Percentiles rank a stretch among this genome's conserved stretches.
Evolutionary conservation across 768 basidiomycete genomes (phyloP).

Genomic region (Boletellus ananas): DNA sequence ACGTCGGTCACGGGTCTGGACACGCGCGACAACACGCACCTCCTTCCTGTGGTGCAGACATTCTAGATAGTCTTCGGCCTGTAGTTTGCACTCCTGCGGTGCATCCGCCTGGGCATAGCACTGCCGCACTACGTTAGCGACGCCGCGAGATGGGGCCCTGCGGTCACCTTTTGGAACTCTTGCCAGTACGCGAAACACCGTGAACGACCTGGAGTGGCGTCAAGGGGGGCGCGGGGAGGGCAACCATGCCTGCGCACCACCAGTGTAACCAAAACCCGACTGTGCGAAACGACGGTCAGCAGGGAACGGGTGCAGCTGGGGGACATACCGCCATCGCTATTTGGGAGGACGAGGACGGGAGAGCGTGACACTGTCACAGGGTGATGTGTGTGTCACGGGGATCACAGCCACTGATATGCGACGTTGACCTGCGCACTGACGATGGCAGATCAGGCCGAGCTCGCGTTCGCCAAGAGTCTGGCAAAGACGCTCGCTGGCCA

Average conservation of each 20-base stretch:
- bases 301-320: not conserved
- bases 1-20: not conserved
- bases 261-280: conserved; percentile 66
- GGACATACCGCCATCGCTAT: conserved; percentile 37
- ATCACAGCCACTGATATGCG: conserved; percentile 21
- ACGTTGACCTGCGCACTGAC: not conserved
- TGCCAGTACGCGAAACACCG: conserved; percentile 93
- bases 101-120: conserved; percentile 82
- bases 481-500: conserved; percentile 61
- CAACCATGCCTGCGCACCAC: conserved; percentile 40
- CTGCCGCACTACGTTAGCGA: conserved; percentile 35
- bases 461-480: conserved; percentile 64
- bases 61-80: conserved; percentile 84
- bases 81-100: conserved; percentile 66
- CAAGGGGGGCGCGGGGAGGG: not conserved
- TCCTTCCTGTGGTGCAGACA: conserved; percentile 88
- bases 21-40: conserved; percentile 43
- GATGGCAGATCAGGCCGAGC: conserved; percentile 56
- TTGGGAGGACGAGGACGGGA: conserved; percentile 5
- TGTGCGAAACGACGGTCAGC: conserved; percentile 26
- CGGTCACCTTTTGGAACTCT: conserved; percentile 68
- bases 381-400: conserved; percentile 15
- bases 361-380: conserved; percentile 24
- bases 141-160: not conserved
- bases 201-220: conserved; percentile 55